Percentiles rank a stretch among this genome's conserved stretches.
phyloP scores from a whole-genome alignment of 257 asterid species.

The Solanum rostratum region DNA sequence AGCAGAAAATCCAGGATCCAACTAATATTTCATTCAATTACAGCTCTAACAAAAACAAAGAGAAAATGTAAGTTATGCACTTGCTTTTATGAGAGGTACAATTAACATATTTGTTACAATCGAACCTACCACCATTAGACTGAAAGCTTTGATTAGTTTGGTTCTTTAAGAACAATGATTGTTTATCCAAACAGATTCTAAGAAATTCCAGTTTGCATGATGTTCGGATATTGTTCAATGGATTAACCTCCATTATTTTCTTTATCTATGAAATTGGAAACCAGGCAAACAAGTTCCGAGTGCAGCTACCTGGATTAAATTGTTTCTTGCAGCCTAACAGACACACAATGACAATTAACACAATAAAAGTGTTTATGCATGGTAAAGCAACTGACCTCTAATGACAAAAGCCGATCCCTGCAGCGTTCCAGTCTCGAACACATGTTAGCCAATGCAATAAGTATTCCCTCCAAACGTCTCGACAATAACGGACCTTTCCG shows the following conservation, averaged over 20 bases:
- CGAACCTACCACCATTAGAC: not conserved
- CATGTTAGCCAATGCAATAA: constrained; percentile 62
- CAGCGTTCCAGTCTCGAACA: constrained; percentile 82
- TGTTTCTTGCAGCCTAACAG: not conserved
- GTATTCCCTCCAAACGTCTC: constrained; percentile 65
- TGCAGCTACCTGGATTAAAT: not conserved
- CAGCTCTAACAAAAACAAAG: not conserved
- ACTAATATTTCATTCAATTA: not conserved
- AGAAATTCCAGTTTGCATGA: not conserved
- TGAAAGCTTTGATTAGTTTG: not conserved
- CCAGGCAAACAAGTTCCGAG: not conserved
- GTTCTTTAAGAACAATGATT: not conserved
- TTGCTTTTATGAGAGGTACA: not conserved
- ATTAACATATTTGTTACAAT: not conserved
- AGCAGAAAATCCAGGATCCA: not conserved
- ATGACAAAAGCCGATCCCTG: constrained; percentile 55
- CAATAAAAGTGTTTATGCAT: not conserved
- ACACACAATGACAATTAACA: constrained; percentile 4
- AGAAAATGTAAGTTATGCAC: not conserved
- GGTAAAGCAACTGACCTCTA: constrained; percentile 45
- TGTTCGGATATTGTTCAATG: not conserved
- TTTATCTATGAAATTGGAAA: not conserved
- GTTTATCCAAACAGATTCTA: not conserved
- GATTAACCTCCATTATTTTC: not conserved
- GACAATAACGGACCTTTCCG: constrained; percentile 36